These are phyloP conservation scores for Helminthosporium solani DNA, from an alignment of 2,329 filamentous ascomycete species.

Conservation along the genomic window DNA sequence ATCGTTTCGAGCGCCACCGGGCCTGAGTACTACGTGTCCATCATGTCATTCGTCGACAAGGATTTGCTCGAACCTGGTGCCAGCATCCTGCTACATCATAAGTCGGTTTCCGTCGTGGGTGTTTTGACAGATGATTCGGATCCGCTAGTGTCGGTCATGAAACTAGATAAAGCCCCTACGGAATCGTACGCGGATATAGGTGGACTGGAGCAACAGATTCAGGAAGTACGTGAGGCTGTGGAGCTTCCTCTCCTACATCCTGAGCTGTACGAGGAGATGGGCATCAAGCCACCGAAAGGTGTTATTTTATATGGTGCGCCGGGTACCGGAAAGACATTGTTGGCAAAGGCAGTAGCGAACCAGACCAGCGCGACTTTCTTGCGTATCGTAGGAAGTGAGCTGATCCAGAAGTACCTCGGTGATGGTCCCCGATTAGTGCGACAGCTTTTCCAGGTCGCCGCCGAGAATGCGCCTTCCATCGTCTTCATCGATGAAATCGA, in stretches of 20 bases:
- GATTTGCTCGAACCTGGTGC: constrained; percentile 95
- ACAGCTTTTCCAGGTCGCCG: constrained; percentile 94
- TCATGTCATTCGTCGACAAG: constrained; percentile 99
- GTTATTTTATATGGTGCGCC: constrained; percentile 98
- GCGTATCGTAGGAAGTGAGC: constrained; percentile 92
- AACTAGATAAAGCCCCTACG: constrained; percentile 96
- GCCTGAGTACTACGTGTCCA: constrained; percentile 98
- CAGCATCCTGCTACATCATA: constrained; percentile 93
- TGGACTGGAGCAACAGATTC: constrained; percentile 90
- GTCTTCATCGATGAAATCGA: constrained; percentile 99
- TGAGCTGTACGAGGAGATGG: constrained; percentile 99
- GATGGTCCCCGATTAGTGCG: constrained; percentile 92
- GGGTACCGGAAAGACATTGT: constrained; percentile 91
- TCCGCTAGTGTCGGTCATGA: constrained; percentile 96
- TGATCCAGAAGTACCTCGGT: constrained; percentile 98
- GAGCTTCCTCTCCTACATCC: constrained; percentile 93
- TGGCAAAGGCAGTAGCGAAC: constrained; percentile 97
- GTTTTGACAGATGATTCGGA: constrained; percentile 96
- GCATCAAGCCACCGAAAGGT: constrained; percentile 98
- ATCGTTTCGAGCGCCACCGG: constrained; percentile 97
- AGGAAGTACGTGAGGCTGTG: constrained; percentile 96
- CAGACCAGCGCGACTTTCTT: constrained; percentile 98
- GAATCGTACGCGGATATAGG: constrained; percentile 99
- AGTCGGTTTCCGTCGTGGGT: constrained; percentile 96
- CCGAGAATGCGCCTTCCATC: constrained; percentile 93